phyloP scores from a whole-genome alignment of 139 green algal species.

The Monoraphidium neglectum region DNA sequence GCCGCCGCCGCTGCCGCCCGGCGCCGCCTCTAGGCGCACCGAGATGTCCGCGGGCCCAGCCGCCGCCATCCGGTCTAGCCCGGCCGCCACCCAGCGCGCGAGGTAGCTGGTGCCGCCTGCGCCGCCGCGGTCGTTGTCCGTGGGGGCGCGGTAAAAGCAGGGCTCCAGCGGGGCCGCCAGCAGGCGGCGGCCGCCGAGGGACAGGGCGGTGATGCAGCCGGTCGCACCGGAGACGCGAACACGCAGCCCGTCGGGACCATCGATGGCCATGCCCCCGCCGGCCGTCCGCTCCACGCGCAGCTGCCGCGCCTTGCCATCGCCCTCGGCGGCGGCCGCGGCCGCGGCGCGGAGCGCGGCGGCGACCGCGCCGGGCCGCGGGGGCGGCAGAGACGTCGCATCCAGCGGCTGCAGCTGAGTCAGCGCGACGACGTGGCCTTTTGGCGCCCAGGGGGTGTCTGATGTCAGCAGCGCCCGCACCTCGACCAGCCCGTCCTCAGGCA shows the following conservation, averaged over 20 bases:
- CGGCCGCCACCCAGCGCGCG: conserved; percentile 55
- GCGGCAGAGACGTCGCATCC: conserved; percentile 1
- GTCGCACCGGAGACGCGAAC: conserved; percentile 16
- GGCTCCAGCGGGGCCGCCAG: conserved; percentile 41
- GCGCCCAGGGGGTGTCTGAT: conserved; percentile 41
- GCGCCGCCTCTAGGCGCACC: neutral
- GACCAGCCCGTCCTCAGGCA: conserved; percentile 37
- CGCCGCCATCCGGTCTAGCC: conserved; percentile 52
- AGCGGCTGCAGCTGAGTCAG: conserved; percentile 44
- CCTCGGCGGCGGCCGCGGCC: neutral
- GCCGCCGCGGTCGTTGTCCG: conserved; percentile 91
- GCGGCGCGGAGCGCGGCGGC: neutral
- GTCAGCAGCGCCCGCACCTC: conserved; percentile 54
- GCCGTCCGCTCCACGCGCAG: neutral
- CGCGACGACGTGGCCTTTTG: conserved; percentile 51
- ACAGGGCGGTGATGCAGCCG: conserved; percentile 26
- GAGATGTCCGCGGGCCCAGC: neutral
- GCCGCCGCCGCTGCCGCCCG: neutral
- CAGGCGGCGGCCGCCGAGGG: conserved; percentile 17
- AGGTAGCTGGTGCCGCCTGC: conserved; percentile 69
- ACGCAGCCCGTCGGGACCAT: neutral
- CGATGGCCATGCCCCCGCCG: neutral
- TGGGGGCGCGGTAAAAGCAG: conserved; percentile 76
- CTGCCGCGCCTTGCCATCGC: neutral
- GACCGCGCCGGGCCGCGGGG: neutral